These are phyloP conservation scores for Tetracladium marchalianum DNA, from an alignment of 495 filamentous ascomycete genomes.

Conservation along the genomic window DNA sequence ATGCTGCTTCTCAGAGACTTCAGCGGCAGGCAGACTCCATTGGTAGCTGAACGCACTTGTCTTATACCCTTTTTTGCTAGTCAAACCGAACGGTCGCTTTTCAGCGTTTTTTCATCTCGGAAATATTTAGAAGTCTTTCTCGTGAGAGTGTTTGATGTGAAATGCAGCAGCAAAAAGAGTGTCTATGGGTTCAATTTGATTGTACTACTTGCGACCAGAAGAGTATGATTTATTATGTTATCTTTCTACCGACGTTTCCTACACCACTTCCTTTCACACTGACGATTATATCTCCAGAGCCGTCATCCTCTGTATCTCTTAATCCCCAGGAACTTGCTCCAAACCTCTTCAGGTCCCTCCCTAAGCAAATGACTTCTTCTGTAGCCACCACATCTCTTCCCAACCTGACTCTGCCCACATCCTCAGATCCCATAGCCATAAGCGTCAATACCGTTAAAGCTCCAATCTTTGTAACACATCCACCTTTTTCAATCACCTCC, in stretches of 20 bases:
- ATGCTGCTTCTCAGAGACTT: constrained; percentile 9
- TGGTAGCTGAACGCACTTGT: background rate
- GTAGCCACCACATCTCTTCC: constrained; percentile 71
- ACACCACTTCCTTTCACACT: constrained; percentile 91
- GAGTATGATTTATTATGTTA: constrained; percentile 43
- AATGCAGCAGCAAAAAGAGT: no score
- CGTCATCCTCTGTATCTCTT: constrained; percentile 61
- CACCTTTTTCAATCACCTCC: constrained; percentile 70
- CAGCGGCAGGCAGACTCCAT: constrained; percentile 10
- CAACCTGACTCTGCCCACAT: constrained; percentile 44
- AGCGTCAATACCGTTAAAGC: constrained; percentile 64
- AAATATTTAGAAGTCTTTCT: no score
- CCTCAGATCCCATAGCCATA: constrained; percentile 89
- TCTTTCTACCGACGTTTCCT: constrained; percentile 90
- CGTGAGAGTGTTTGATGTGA: no score
- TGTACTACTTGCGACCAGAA: background rate
- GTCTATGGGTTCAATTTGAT: no score
- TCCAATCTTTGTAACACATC: constrained; percentile 63
- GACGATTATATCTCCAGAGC: constrained; percentile 63
- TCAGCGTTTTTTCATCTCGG: no score
- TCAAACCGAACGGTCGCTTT: no score
- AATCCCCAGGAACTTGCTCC: constrained; percentile 83
- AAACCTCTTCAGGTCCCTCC: constrained; percentile 74
- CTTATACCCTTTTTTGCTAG: background rate
- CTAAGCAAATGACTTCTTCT: constrained; percentile 68